A percentile compares a stretch with the other conserved stretches of the same genome.
Evolutionary conservation across 2,329 filamentous ascomycete genomes (phyloP).

Genomic region (Fusarium aywerte): DNA sequence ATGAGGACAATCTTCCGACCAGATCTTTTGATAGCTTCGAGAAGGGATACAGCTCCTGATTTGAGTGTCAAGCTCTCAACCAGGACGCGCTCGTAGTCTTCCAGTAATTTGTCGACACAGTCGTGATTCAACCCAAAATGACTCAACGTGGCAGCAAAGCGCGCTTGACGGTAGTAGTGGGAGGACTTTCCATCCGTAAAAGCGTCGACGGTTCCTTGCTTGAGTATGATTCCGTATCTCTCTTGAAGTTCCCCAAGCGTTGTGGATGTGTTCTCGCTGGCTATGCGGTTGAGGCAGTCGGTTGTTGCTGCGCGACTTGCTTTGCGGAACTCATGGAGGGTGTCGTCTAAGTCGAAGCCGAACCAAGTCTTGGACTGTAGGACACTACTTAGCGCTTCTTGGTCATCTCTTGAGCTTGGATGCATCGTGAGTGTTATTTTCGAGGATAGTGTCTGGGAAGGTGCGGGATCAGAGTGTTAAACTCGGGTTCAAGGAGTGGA

Average conservation of each 20-base stretch:
- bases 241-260: slow-evolving; percentile 28
- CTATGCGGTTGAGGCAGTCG: slow-evolving; percentile 48
- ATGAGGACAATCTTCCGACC: slow-evolving; percentile 57
- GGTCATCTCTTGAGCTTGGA: fast-evolving
- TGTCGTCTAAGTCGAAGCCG: slow-evolving; percentile 62
- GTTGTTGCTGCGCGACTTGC: slow-evolving; percentile 53
- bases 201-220: slow-evolving; percentile 50
- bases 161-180: slow-evolving; percentile 55
- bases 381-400: background rate
- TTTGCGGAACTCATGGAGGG: slow-evolving; percentile 58
- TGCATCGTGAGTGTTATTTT: background rate
- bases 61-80: slow-evolving; percentile 50
- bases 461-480: background rate
- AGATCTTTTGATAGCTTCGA: slow-evolving; percentile 48
- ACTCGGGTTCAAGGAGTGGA: background rate
- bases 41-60: slow-evolving; percentile 50
- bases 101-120: slow-evolving; percentile 36
- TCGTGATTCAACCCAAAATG: slow-evolving; percentile 41
- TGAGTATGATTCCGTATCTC: slow-evolving; percentile 51
- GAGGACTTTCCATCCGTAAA: slow-evolving; percentile 59
- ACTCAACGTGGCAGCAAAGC: slow-evolving; percentile 51
- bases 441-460: background rate
- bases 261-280: background rate
- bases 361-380: slow-evolving; percentile 50
- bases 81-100: slow-evolving; percentile 49